Percentiles rank a stretch among this genome's conserved stretches.
These are phyloP conservation scores for Tetrahymena elliotti DNA, from an alignment of 73 alveolate species.

Conservation along the genomic window DNA sequence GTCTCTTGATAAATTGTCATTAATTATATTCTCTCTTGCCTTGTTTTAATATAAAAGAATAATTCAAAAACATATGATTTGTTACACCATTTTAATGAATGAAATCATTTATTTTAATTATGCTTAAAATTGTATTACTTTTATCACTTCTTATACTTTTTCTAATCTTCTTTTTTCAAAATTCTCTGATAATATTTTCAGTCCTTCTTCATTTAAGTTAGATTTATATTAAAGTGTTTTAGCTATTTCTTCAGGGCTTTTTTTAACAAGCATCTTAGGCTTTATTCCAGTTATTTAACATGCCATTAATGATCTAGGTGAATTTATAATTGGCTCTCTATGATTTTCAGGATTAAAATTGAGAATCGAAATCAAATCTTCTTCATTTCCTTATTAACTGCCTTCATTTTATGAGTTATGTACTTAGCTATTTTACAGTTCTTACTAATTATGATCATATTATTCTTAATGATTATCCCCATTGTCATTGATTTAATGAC, in stretches of 20 bases:
- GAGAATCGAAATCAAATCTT: neutral
- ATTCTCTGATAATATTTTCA: neutral
- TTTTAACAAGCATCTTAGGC: neutral
- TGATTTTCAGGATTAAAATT: neutral
- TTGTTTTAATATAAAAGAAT: neutral
- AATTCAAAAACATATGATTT: neutral
- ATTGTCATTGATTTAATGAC: neutral
- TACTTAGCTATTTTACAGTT: neutral
- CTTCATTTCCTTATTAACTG: neutral
- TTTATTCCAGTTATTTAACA: neutral
- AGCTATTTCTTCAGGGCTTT: neutral
- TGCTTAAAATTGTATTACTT: neutral
- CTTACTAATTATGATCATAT: neutral
- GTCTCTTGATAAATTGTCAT: neutral
- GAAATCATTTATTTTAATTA: neutral
- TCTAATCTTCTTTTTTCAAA: neutral
- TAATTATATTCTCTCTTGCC: neutral
- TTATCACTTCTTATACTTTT: neutral
- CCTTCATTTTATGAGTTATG: neutral
- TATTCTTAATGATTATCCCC: neutral
- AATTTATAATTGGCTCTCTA: neutral
- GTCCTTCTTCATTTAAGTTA: neutral
- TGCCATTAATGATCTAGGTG: neutral
- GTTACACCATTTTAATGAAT: neutral
- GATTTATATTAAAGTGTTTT: neutral